Evolutionary conservation across 495 filamentous ascomycete species (phyloP), one percentile per base, ranked within the genome.

Genomic region (Pseudoneurospora amorphoporcata): DNA sequence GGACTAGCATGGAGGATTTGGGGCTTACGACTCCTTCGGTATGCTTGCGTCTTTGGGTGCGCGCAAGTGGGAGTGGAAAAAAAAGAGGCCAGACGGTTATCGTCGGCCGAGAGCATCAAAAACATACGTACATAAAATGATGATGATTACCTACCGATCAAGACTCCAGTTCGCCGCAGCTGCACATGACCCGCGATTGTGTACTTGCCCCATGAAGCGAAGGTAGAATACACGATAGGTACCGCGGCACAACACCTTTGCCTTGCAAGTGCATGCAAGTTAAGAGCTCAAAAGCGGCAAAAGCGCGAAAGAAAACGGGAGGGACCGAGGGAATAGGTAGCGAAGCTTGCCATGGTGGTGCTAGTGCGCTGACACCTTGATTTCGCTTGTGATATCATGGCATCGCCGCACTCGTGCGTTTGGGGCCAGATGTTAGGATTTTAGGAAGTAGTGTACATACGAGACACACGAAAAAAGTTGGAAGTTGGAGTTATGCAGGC

Each of bases 331-430:
- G 42, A 37, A 70, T 8, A 70, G 23, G 23, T 23, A 23, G 23
- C 23, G 23, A 23, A 23, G 23, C 23, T 19, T 35, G 29, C 69
- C 23, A 45, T 70, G 40, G 69, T 37, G 69, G 39, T 37, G 29
- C 23, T n/a, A 47, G 39, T 45, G 29, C 40, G 39, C 19, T 42
- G 8, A 58, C 47, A 58, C 12, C 37, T 39, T 73, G 69, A 73
- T 73, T 73, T 70, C 39, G 72, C 72, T 73, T 73, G 69, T 73
- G 32, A 61, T 70, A 70, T 58, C 61, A 58, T 39, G 32, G 72
- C 72, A 73, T 70, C 43, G 35, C 32, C 29, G 47, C 47, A 58
- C 19, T 58, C 47, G 47, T 58, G 47, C 29, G 47, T 14, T 58
- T 32, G 47, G 10, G 47, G 47, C 47, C 53, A 61, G 23, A 61